A percentile compares a stretch with the other conserved stretches of the same genome.
Conservation (phyloP, 176 grass and related monocot genomes). For the Aechmea fasciata region DNA sequence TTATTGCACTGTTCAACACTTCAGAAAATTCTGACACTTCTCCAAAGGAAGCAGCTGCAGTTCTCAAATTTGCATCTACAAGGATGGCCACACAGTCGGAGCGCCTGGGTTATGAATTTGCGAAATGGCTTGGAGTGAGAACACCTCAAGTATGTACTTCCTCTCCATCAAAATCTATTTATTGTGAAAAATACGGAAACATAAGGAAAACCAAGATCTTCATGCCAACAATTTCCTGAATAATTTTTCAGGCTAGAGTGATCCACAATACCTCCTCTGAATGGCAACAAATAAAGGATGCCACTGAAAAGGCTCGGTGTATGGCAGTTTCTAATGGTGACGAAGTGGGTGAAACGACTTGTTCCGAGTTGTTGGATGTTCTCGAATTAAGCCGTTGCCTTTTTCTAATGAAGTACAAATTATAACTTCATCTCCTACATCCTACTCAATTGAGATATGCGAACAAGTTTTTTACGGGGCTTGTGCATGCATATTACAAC, state of each 20-base stretch:
- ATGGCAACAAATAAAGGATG: conserved; percentile 91
- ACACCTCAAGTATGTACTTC: conserved; percentile 67
- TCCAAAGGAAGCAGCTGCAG: conserved; percentile 56
- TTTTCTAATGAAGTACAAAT: conserved; percentile 83
- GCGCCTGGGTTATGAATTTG: conserved; percentile 85
- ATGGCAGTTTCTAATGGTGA: conserved; percentile 32
- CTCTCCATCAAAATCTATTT: conserved; percentile 9
- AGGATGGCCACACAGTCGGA: conserved; percentile 98
- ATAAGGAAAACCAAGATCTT: not conserved
- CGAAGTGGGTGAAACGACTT: conserved; percentile 68
- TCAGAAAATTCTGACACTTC: conserved; percentile 23
- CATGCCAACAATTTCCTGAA: not conserved
- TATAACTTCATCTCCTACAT: conserved; percentile 12
- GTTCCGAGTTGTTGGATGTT: conserved; percentile 69
- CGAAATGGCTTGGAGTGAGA: conserved; percentile 80
- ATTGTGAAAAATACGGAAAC: conserved; percentile 13
- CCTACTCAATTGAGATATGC: not conserved
- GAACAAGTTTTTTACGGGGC: not conserved
- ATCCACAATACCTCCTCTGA: conserved; percentile 71
- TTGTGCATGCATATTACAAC: too few species aligned
- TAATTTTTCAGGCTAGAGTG: conserved; percentile 48
- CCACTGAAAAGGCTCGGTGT: conserved; percentile 54
- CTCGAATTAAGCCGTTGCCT: conserved; percentile 86
- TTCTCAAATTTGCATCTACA: conserved; percentile 93
- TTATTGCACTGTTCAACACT: conserved; percentile 64